phyloP scores from a whole-genome alignment of 495 filamentous ascomycete species.

The Xylaria sp. region DNA sequence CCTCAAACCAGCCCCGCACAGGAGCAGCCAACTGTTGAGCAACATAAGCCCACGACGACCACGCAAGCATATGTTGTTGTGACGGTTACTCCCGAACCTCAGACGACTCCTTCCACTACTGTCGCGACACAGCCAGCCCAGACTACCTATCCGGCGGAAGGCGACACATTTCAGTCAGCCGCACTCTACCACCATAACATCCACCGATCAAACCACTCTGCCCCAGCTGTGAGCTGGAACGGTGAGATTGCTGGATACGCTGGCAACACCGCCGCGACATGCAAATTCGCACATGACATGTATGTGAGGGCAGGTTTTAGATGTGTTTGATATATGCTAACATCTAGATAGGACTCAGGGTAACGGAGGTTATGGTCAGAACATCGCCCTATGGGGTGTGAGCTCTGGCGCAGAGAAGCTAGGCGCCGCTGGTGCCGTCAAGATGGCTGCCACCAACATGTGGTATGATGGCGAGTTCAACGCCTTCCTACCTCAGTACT shows the following conservation, averaged over 20 bases:
- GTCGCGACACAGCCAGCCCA: constrained; percentile 28
- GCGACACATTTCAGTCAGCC: constrained; percentile 51
- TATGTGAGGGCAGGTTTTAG: constrained; percentile 53
- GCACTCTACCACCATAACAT: constrained; percentile 81
- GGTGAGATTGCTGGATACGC: constrained; percentile 69
- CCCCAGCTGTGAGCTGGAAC: constrained; percentile 67
- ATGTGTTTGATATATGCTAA: not conserved
- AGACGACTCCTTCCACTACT: not conserved
- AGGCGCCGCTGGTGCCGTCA: constrained; percentile 56
- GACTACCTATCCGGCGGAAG: constrained; percentile 28
- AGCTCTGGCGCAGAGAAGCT: constrained; percentile 36
- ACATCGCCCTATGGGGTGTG: constrained; percentile 66
- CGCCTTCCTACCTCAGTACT: constrained; percentile 46
- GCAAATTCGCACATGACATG: constrained; percentile 78
- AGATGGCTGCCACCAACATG: constrained; percentile 70
- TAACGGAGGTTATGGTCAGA: constrained; percentile 80
- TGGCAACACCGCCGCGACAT: constrained; percentile 52
- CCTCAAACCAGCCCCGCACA: constrained; percentile 29
- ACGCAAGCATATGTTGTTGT: constrained; percentile 27
- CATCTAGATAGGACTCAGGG: constrained; percentile 51
- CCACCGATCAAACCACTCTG: constrained; percentile 84
- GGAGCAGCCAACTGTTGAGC: constrained; percentile 25
- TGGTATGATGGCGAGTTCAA: constrained; percentile 85
- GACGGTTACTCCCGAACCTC: constrained; percentile 33
- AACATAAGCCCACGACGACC: constrained; percentile 15